Percentiles rank a stretch among this genome's conserved stretches.
Evolutionary conservation across 1,139 yeast genomes (phyloP).

Genomic region (Suhomyces panamericanus): DNA sequence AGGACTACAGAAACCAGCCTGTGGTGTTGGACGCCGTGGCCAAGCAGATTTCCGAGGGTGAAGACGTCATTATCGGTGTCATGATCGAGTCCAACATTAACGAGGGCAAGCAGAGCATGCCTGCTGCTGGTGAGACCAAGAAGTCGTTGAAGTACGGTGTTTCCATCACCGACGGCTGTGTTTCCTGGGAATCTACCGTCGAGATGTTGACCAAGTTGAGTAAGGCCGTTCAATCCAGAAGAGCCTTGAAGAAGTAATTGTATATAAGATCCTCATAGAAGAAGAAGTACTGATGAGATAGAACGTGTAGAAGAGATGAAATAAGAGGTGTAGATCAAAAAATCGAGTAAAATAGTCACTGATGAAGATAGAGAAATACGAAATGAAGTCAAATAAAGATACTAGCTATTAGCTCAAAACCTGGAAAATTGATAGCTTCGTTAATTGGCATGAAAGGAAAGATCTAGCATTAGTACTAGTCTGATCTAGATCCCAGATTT

Average conservation of each 20-base stretch:
- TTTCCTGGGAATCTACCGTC: constrained; percentile 87
- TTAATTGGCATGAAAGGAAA: too few relatives aligned
- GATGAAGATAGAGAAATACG: too few relatives aligned
- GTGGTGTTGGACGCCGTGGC: constrained; percentile 78
- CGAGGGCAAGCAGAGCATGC: constrained; percentile 90
- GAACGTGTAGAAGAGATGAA: too few relatives aligned
- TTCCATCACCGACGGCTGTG: constrained; percentile 95
- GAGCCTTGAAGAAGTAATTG: constrained; percentile 32
- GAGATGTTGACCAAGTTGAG: constrained; percentile 76
- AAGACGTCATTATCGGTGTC: constrained; percentile 77
- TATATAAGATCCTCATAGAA: constrained; percentile 1
- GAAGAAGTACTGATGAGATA: too few relatives aligned
- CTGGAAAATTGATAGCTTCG: too few relatives aligned
- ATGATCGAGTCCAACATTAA: constrained; percentile 94
- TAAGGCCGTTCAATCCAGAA: constrained; percentile 78
- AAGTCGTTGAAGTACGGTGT: constrained; percentile 87
- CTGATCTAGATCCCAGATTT: too few relatives aligned
- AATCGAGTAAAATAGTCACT: too few relatives aligned
- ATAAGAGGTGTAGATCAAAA: too few relatives aligned
- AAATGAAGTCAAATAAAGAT: too few relatives aligned
- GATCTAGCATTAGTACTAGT: too few relatives aligned
- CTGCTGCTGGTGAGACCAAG: constrained; percentile 55
- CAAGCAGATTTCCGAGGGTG: constrained; percentile 80
- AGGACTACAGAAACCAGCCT: constrained; percentile 94
- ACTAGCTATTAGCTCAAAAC: too few relatives aligned